Conservation (phyloP, 2,329 filamentous ascomycete genomes). For the Fusarium goolgardi region DNA sequence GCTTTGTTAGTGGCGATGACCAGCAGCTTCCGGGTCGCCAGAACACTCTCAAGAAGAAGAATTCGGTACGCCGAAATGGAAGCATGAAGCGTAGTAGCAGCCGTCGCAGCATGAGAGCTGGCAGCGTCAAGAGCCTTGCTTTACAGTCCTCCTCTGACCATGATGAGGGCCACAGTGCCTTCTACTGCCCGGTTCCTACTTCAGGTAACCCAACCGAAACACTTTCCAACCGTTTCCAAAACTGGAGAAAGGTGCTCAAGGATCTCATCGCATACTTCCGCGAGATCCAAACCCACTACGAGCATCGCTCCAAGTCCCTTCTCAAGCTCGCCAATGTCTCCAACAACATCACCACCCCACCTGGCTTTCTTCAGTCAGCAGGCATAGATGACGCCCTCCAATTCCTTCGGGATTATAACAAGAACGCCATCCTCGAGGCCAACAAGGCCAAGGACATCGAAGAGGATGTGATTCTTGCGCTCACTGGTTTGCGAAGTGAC, state of each 20-base stretch:
- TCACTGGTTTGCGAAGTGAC: constrained; percentile 87
- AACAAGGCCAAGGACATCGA: constrained; percentile 93
- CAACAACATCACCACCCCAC: constrained; percentile 80
- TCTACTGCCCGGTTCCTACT: constrained; percentile 90
- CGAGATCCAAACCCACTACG: constrained; percentile 90
- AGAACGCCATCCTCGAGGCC: constrained; percentile 79
- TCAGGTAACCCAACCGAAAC: constrained; percentile 88
- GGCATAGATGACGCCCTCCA: constrained; percentile 90
- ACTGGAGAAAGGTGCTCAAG: constrained; percentile 97
- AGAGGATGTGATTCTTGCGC: constrained; percentile 86
- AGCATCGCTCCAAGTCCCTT: constrained; percentile 83
- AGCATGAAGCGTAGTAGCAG: constrained; percentile 85
- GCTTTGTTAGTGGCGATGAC: constrained; percentile 62
- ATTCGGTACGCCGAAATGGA: constrained; percentile 76
- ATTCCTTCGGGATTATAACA: constrained; percentile 85
- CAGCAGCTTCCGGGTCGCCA: constrained; percentile 58
- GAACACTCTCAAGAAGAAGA: constrained; percentile 90
- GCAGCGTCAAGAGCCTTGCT: constrained; percentile 84
- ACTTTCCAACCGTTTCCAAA: constrained; percentile 87
- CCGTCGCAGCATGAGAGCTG: constrained; percentile 82
- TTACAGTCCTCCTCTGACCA: constrained; percentile 76
- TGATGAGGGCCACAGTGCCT: constrained; percentile 82
- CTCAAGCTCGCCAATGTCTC: constrained; percentile 85
- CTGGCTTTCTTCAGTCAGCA: constrained; percentile 80
- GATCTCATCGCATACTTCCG: constrained; percentile 94